Base-by-base conservation (phyloP, 1,284 basidiomycete genomes). In the Acaromyces ingoldii region DNA sequence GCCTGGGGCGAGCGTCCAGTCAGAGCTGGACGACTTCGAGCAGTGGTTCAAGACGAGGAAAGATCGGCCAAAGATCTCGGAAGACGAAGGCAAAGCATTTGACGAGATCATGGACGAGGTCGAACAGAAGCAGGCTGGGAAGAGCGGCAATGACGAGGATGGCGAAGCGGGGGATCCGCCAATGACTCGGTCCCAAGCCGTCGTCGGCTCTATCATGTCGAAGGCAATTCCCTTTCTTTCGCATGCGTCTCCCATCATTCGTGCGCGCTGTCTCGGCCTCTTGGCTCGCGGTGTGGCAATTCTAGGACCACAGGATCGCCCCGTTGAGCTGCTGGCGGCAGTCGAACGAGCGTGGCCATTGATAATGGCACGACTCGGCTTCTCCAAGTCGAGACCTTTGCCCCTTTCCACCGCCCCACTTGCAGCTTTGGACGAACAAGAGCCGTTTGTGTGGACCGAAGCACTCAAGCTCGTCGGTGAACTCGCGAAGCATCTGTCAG, bases 271-370 rank as follows among this genome's bases (percentile, higher is more conserved):
- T 1, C 47, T 70, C 15, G 31, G 40, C 3, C 43, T 70, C 1
- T 42, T 70, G 4, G 51, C 40, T 5, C 51, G 62, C 43, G 67
- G 65, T 6, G 55, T 62, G 15, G 41, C 42, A 5, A 54, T 62
- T 2, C 58, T 70, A 1, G 60, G 55, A 1, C 54, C 58, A 1
- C 60, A 65, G 43, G n/a, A 33, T 0, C 55, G 65, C 6, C 53
- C 56, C 1, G 56, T 53, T 6, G 68, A 71, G 31, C 51, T 72
- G 6, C 52, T 74, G 25, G 65, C 70, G 0, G 47, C 70, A 25
- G 39, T 75, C 56, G 65, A 70, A 42, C 44, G 45, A 0, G 67
- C 63, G 0, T 75, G 72, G 72, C 72, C 72, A 0, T 51, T 62
- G 9, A 31, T 75, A 19, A 55, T 74, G 49, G 60, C 63, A 0